A percentile compares a stretch with the other conserved stretches of the same genome.
phyloP scores from a whole-genome alignment of 2,329 filamentous ascomycete species.

The Aspergillus fumigatus region DNA sequence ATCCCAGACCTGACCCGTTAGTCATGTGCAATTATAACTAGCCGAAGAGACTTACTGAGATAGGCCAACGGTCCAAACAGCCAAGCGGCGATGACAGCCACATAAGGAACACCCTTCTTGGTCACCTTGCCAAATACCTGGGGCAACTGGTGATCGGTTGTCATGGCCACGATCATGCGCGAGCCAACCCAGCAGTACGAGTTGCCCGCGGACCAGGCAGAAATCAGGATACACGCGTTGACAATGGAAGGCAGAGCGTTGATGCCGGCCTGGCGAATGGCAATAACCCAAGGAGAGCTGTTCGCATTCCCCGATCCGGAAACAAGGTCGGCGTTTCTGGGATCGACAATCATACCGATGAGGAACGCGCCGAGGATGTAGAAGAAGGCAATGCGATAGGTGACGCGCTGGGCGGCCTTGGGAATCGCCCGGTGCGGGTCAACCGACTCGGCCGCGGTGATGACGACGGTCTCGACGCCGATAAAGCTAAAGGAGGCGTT shows the following conservation, averaged over 20 bases:
- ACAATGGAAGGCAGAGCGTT: conserved; percentile 30
- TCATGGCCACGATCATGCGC: conserved; percentile 56
- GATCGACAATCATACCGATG: conserved; percentile 28
- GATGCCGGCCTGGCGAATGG: conserved; percentile 32
- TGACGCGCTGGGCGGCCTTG: conserved; percentile 39
- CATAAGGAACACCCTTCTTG: conserved; percentile 53
- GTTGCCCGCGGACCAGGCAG: conserved; percentile 40
- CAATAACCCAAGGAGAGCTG: conserved; percentile 34
- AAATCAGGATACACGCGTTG: conserved; percentile 33
- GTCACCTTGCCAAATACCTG: conserved; percentile 52
- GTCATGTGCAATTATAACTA: neutral
- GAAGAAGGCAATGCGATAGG: conserved; percentile 37
- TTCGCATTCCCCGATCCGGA: conserved; percentile 26
- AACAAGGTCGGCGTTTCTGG: conserved; percentile 15
- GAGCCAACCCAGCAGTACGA: conserved; percentile 50
- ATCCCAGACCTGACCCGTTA: conserved; percentile 24
- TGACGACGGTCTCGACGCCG: conserved; percentile 38
- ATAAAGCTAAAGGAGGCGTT: conserved; percentile 41
- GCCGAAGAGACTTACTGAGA: conserved; percentile 24
- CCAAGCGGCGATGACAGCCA: conserved; percentile 53
- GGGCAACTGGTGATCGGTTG: conserved; percentile 56
- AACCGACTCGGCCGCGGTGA: conserved; percentile 38
- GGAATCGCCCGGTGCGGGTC: conserved; percentile 38
- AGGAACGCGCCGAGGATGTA: conserved; percentile 31
- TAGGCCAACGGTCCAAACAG: conserved; percentile 42